These are phyloP conservation scores for Dorcoceras hygrometricum DNA, from an alignment of 257 asterid species.

Conservation along the genomic window DNA sequence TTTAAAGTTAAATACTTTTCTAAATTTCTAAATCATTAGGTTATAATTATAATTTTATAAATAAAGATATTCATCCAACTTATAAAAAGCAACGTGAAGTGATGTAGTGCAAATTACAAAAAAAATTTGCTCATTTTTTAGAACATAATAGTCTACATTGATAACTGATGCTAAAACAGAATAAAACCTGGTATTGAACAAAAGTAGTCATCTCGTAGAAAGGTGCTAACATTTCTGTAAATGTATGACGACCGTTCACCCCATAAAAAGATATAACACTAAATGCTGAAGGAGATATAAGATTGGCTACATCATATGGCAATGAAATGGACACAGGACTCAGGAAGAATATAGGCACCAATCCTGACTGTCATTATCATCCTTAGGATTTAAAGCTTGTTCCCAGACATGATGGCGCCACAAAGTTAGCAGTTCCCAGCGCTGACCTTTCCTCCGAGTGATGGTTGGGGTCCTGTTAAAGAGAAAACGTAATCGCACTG, in stretches of 20 bases:
- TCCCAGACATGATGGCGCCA: constrained; percentile 10
- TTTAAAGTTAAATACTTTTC: too few relatives aligned
- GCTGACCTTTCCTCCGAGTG: constrained; percentile 36
- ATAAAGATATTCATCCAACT: too few relatives aligned
- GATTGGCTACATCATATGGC: neutral
- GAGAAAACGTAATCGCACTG: constrained; percentile 9
- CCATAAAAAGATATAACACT: neutral
- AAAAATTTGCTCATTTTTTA: too few relatives aligned
- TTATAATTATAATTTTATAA: too few relatives aligned
- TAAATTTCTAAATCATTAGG: too few relatives aligned
- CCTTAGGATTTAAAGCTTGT: neutral
- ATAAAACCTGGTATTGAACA: neutral
- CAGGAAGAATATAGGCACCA: neutral
- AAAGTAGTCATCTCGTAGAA: neutral
- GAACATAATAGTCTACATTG: neutral
- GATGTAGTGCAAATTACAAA: too few relatives aligned
- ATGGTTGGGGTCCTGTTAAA: constrained; percentile 50
- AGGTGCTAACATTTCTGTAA: neutral
- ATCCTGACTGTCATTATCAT: neutral
- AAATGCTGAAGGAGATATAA: too few relatives aligned
- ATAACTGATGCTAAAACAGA: neutral
- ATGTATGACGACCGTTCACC: neutral
- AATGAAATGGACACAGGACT: neutral
- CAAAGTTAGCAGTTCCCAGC: constrained; percentile 23
- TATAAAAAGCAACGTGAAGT: too few relatives aligned